Percentiles rank a stretch among this genome's conserved stretches.
phyloP scores from a whole-genome alignment of 2,329 filamentous ascomycete species.

The Aspergillus nomiae region DNA sequence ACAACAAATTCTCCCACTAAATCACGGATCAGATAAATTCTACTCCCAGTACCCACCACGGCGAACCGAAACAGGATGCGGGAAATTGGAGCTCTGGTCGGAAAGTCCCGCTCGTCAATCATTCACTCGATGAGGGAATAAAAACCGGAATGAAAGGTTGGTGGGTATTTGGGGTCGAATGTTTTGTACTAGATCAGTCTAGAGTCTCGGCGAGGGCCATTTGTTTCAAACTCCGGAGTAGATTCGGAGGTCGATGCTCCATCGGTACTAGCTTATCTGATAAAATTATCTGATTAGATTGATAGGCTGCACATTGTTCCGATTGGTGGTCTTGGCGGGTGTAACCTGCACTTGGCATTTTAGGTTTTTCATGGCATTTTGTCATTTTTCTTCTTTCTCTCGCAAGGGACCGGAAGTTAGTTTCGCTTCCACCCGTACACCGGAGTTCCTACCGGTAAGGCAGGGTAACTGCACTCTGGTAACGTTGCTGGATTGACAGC shows the following conservation, averaged over 20 bases:
- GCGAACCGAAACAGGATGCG: background rate
- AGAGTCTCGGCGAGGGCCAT: background rate
- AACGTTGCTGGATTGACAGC: background rate
- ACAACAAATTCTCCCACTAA: background rate
- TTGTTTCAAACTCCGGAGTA: background rate
- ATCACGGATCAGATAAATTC: background rate
- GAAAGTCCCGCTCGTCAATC: background rate
- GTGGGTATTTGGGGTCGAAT: background rate
- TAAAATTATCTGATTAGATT: slow-evolving; percentile 21
- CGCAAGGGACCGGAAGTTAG: background rate
- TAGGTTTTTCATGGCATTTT: background rate
- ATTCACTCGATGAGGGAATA: background rate
- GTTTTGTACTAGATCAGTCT: background rate
- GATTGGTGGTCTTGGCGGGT: background rate
- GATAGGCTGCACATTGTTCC: slow-evolving; percentile 9
- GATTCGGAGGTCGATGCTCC: background rate
- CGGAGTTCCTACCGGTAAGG: background rate
- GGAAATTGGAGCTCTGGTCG: background rate
- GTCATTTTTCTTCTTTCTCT: background rate
- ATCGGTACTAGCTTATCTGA: background rate
- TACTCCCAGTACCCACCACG: background rate
- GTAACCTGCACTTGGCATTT: background rate
- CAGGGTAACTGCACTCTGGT: background rate
- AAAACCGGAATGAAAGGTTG: background rate
- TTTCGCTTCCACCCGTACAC: background rate